phyloP scores from a whole-genome alignment of 176 grass and related monocot genomes.

The Juncus effusus region DNA sequence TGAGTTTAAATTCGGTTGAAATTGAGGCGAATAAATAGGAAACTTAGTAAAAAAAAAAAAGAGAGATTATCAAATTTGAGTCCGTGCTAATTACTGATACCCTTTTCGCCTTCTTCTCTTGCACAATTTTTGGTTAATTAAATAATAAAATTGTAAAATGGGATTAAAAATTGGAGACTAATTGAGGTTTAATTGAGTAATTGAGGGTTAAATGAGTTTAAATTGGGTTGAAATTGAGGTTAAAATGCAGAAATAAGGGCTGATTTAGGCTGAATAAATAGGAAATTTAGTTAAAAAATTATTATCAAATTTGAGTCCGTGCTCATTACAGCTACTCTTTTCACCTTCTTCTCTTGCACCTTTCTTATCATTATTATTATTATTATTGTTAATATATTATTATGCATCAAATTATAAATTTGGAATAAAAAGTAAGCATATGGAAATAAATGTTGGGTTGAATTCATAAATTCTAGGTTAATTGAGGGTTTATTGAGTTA shows the following conservation, averaged over 20 bases:
- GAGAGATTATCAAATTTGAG: neutral
- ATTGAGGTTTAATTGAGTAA: neutral
- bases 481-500: neutral
- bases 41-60: neutral
- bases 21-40: neutral
- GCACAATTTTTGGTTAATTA: too few relatives aligned
- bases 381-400: neutral
- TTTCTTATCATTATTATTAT: neutral
- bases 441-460: neutral
- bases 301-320: too few relatives aligned
- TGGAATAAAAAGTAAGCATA: neutral
- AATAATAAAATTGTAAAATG: constrained; percentile 8
- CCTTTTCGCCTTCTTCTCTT: constrained; percentile 89
- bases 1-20: neutral
- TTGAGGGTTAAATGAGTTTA: neutral
- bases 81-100: constrained; percentile 66
- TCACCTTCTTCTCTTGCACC: constrained; percentile 63
- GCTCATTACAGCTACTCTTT: constrained; percentile 66
- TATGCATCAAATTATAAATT: constrained; percentile 11
- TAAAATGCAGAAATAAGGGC: too few relatives aligned
- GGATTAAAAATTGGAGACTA: neutral
- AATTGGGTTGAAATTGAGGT: constrained; percentile 4
- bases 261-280: constrained; percentile 15
- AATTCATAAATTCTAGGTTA: neutral
- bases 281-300: neutral